phyloP scores from a whole-genome alignment of 768 basidiomycete genomes.

The Russula foetens region DNA sequence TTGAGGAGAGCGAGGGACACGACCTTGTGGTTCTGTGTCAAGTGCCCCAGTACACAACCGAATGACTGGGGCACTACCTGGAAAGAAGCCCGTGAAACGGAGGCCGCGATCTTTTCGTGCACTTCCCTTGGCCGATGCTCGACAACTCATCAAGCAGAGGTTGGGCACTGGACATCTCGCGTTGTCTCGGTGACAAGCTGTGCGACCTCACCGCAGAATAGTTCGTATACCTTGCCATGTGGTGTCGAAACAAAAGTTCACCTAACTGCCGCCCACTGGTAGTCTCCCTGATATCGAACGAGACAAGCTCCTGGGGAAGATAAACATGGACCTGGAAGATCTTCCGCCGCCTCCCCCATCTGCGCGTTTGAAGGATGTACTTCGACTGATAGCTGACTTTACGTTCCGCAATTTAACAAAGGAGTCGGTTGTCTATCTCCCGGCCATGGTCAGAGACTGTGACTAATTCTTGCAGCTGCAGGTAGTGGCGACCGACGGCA shows the following conservation, averaged over 20 bases:
- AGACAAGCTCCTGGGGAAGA: slow-evolving; percentile 36
- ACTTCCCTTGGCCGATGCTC: slow-evolving; percentile 48
- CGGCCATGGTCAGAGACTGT: no score
- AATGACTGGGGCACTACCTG: slow-evolving; percentile 47
- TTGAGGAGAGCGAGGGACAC: slow-evolving; percentile 41
- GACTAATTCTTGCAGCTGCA: not conserved
- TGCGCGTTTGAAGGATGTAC: slow-evolving; percentile 51
- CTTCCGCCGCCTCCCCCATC: slow-evolving; percentile 46
- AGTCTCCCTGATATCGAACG: slow-evolving; percentile 59
- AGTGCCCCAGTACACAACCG: slow-evolving; percentile 39
- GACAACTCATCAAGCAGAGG: slow-evolving; percentile 40
- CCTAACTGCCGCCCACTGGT: not conserved
- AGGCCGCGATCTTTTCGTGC: slow-evolving; percentile 48
- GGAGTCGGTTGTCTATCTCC: not conserved
- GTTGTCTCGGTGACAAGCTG: slow-evolving; percentile 49
- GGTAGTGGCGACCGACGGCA: no score
- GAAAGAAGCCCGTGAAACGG: slow-evolving; percentile 48
- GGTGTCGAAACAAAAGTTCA: not conserved
- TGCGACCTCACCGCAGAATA: slow-evolving; percentile 55
- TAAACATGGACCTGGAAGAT: slow-evolving; percentile 27
- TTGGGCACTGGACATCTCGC: slow-evolving; percentile 50
- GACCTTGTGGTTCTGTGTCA: slow-evolving; percentile 46
- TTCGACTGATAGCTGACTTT: slow-evolving; percentile 41
- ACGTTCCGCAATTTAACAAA: slow-evolving; percentile 24
- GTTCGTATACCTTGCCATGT: slow-evolving; percentile 29